Conservation (phyloP, 345 rosid genomes). For the Mallotus nudiflorus region DNA sequence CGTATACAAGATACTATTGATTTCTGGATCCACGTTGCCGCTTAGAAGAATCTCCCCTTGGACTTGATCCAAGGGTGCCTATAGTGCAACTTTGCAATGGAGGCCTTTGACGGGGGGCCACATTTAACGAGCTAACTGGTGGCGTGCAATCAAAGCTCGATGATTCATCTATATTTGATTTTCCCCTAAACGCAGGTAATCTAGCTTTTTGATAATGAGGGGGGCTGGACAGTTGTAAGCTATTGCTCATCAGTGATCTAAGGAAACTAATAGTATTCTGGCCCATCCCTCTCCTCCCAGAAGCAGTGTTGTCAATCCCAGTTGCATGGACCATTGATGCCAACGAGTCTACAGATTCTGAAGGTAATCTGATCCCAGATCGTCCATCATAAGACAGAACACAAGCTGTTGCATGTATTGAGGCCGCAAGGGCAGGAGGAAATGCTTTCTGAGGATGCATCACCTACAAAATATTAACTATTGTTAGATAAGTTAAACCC, state of each 20-base stretch:
- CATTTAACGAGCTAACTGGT: background rate
- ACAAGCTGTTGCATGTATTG: conserved; percentile 51
- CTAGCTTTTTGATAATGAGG: conserved; percentile 4
- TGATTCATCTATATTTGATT: conserved; percentile 13
- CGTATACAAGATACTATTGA: background rate
- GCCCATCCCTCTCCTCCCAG: conserved; percentile 8
- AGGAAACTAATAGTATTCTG: conserved; percentile 26
- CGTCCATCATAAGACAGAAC: conserved; percentile 65
- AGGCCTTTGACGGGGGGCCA: conserved; percentile 7
- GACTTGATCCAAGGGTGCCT: conserved; percentile 17
- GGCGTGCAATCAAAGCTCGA: background rate
- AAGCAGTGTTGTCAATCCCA: conserved; percentile 35
- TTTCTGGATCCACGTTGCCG: conserved; percentile 34
- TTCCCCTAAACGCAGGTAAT: conserved; percentile 12
- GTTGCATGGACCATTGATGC: conserved; percentile 46
- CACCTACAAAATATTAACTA: conserved; percentile 47
- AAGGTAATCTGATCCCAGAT: conserved; percentile 42
- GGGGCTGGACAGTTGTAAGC: background rate
- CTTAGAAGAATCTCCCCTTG: conserved; percentile 31
- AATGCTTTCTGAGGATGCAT: conserved; percentile 52
- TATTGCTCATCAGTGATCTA: conserved; percentile 20
- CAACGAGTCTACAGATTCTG: conserved; percentile 41
- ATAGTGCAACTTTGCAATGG: conserved; percentile 22
- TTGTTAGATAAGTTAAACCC: background rate
- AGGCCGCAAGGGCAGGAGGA: conserved; percentile 70